Conservation (phyloP, 2,329 filamentous ascomycete genomes). For the Pseudocercospora macadamiae region DNA sequence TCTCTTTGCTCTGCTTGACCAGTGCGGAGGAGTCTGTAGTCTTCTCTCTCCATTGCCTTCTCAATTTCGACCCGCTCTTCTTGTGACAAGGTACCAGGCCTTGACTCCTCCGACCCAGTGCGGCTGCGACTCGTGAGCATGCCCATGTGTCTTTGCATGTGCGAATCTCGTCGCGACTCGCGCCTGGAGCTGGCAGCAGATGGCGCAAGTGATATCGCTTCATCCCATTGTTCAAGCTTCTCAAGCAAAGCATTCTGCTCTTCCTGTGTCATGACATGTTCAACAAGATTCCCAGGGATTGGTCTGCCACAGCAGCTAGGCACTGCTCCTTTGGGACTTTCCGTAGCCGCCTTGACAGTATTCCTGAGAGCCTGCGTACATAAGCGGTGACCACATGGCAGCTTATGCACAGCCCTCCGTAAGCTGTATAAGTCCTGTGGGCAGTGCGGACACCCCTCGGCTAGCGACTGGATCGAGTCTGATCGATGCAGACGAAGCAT, state of each 20-base stretch:
- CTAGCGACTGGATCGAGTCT: slow-evolving; percentile 31
- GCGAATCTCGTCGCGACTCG: slow-evolving; percentile 13
- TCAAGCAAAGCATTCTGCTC: slow-evolving; percentile 41
- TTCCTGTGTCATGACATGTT: slow-evolving; percentile 42
- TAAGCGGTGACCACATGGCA: slow-evolving; percentile 40
- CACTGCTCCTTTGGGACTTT: slow-evolving; percentile 35
- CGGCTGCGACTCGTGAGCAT: slow-evolving; percentile 12
- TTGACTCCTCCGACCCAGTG: slow-evolving; percentile 26
- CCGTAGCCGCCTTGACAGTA: slow-evolving; percentile 41
- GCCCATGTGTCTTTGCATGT: slow-evolving; percentile 5
- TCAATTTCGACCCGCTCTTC: slow-evolving; percentile 26
- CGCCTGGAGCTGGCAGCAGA: slow-evolving; percentile 22
- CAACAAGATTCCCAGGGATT: slow-evolving; percentile 44
- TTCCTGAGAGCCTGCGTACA: slow-evolving; percentile 39
- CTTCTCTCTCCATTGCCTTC: slow-evolving; percentile 28
- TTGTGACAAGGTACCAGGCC: slow-evolving; percentile 12
- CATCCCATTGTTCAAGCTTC: slow-evolving; percentile 38
- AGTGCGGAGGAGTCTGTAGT: slow-evolving; percentile 31
- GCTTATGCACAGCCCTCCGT: slow-evolving; percentile 34
- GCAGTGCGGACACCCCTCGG: slow-evolving; percentile 39
- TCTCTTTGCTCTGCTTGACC: slow-evolving; percentile 36
- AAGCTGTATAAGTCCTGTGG: slow-evolving; percentile 31
- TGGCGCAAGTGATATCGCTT: slow-evolving; percentile 27
- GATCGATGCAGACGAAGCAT: slow-evolving; percentile 34
- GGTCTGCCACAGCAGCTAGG: slow-evolving; percentile 47